Conservation (phyloP, 2,329 filamentous ascomycete genomes). For the Thelonectria olida region DNA sequence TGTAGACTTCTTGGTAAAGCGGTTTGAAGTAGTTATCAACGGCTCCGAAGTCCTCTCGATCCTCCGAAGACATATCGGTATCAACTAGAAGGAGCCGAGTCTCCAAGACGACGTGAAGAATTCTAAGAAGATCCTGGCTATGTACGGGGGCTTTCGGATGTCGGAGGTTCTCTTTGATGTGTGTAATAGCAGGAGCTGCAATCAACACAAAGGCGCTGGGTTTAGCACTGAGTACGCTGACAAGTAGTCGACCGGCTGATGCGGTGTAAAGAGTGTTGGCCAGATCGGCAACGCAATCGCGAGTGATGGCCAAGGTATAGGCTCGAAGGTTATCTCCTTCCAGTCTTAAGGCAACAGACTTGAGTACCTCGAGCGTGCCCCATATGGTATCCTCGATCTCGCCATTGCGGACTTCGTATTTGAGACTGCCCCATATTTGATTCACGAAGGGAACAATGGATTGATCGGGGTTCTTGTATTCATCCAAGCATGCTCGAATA, state of each 20-base stretch:
- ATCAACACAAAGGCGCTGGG: conserved; percentile 58
- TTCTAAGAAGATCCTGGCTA: conserved; percentile 59
- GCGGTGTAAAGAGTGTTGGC: conserved; percentile 62
- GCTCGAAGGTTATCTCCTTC: conserved; percentile 54
- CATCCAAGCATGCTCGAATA: conserved; percentile 61
- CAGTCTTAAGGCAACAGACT: conserved; percentile 57
- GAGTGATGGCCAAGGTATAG: conserved; percentile 59
- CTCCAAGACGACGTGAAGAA: conserved; percentile 62
- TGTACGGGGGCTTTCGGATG: conserved; percentile 61
- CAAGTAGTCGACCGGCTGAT: conserved; percentile 61
- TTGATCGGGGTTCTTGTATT: conserved; percentile 57
- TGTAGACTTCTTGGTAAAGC: conserved; percentile 56
- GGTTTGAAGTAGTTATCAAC: conserved; percentile 50
- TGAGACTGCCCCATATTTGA: conserved; percentile 67
- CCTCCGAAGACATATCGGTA: conserved; percentile 45
- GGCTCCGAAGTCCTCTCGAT: conserved; percentile 48
- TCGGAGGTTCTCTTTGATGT: conserved; percentile 60
- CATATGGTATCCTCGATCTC: conserved; percentile 67
- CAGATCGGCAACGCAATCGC: conserved; percentile 64
- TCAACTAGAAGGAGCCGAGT: conserved; percentile 53
- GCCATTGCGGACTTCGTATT: conserved; percentile 70
- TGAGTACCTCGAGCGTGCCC: conserved; percentile 64
- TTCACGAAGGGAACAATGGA: conserved; percentile 59
- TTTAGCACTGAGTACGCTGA: conserved; percentile 60
- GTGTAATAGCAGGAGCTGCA: conserved; percentile 56